Percentiles rank a stretch among this genome's conserved stretches.
Evolutionary conservation across 352 stramenopile species (phyloP).

Genomic region (Aphanomyces euteiches): DNA sequence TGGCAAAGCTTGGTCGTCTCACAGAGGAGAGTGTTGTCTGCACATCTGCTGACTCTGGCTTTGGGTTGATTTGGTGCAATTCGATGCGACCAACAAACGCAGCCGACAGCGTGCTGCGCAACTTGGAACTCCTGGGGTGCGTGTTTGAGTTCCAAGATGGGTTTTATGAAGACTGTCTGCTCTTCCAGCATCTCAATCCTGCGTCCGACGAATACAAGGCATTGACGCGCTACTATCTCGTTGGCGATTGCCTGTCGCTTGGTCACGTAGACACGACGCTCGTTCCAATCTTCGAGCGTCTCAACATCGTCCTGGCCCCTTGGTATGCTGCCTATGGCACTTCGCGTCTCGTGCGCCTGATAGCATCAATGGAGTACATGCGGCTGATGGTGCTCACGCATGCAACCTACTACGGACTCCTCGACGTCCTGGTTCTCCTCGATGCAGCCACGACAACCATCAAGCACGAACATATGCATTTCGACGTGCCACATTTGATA

Average conservation of each 20-base stretch:
- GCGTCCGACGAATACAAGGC: conserved; percentile 13
- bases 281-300: conserved; percentile 12
- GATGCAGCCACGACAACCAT: neutral
- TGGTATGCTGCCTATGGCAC: conserved; percentile 6
- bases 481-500: conserved; percentile 3
- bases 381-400: conserved; percentile 5
- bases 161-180: conserved; percentile 6
- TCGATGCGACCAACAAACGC: neutral
- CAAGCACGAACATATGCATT: neutral
- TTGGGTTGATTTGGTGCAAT: neutral
- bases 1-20: too few relatives aligned
- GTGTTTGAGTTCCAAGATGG: conserved; percentile 21
- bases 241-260: neutral
- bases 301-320: neutral
- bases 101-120: neutral
- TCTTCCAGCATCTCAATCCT: conserved; percentile 11
- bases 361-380: conserved; percentile 6
- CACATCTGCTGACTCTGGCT: neutral
- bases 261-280: neutral
- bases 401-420: conserved; percentile 6
- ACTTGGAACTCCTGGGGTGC: neutral
- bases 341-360: neutral
- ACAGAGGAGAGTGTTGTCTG: too few relatives aligned
- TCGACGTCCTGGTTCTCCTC: neutral
- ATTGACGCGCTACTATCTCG: conserved; percentile 3